Percentiles rank a stretch among this genome's conserved stretches.
These are phyloP conservation scores for Sporothrix phasma DNA, from an alignment of 2,329 filamentous ascomycete genomes.

Conservation along the genomic window DNA sequence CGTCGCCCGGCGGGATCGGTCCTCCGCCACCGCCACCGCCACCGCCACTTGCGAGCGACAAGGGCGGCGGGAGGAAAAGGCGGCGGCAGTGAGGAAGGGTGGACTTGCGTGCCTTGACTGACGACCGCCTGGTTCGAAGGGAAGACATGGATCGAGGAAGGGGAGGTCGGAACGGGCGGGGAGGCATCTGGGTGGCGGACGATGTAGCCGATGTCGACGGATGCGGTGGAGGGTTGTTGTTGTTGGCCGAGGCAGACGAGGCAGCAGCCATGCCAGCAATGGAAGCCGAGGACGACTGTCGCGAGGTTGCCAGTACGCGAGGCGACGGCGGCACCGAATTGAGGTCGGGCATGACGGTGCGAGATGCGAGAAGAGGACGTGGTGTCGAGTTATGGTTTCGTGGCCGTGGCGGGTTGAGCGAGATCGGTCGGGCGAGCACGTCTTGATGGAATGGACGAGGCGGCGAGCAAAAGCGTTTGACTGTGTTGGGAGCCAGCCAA, in stretches of 20 bases:
- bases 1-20: slow-evolving; percentile 24
- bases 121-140: slow-evolving; percentile 46
- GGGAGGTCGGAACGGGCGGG: slow-evolving; percentile 31
- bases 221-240: background rate
- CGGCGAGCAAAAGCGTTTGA: background rate
- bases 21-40: slow-evolving; percentile 11
- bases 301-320: slow-evolving; percentile 33
- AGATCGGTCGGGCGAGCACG: background rate
- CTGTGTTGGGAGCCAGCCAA: background rate
- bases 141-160: slow-evolving; percentile 45
- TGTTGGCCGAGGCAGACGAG: background rate
- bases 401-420: background rate
- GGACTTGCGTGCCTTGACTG: slow-evolving; percentile 28
- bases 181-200: slow-evolving; percentile 30
- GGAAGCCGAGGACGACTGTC: slow-evolving; percentile 30
- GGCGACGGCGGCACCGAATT: slow-evolving; percentile 46
- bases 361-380: background rate
- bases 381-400: background rate
- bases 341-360: slow-evolving; percentile 40
- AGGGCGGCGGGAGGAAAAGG: slow-evolving; percentile 25
- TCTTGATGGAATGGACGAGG: too few species aligned
- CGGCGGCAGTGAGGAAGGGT: slow-evolving; percentile 27
- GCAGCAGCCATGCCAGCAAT: slow-evolving; percentile 21
- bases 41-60: slow-evolving; percentile 15
- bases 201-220: background rate